Base-by-base conservation (phyloP, 2,329 filamentous ascomycete genomes). In the Capronia epimyces region DNA sequence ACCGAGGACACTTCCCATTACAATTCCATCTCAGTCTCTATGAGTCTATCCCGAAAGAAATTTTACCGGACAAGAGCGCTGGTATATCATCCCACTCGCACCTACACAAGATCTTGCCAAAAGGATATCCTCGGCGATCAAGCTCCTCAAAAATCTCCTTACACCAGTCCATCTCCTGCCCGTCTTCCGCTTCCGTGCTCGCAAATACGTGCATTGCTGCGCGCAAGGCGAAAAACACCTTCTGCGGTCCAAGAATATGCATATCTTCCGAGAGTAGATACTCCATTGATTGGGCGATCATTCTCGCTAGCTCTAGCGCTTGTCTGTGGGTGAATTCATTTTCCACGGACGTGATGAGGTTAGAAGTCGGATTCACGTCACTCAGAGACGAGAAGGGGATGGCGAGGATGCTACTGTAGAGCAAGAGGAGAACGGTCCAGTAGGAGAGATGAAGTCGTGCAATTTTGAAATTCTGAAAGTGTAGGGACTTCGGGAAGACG, bases 11-110 rank as follows among this genome's bases (percentile, higher is more conserved):
- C n/a, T n/a, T n/a, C 16, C 12, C 9, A 12, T 27, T n/a, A n/a
- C n/a, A n/a, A n/a, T n/a, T n/a, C n/a, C n/a, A n/a, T n/a, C n/a
- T n/a, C n/a, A n/a, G n/a, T n/a, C n/a, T n/a, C n/a, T n/a, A n/a
- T n/a, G n/a, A n/a, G n/a, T 45, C 10, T 39, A 39, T 27, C 24
- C 24, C 24, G 24, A 27, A 27, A 27, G 5, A 27, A 27, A 27
- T 27, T 5, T 27, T 27, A 12, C 43, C 29, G 18, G 45, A 48
- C 46, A 48, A 31, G 10, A 41, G 16, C 15, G 18, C 46, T 6
- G 49, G 49, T 31, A 52, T 48, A 37, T 52, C 49, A 31, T 52
- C 49, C 49, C 49, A 52, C 13, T 43, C 37, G 3, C 49, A 52
- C 12, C 21, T 15, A 15, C 13, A 16, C 44, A 52, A 31, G 8